phyloP scores from a whole-genome alignment of 2,329 filamentous ascomycete species.

The Fusarium beomiforme region DNA sequence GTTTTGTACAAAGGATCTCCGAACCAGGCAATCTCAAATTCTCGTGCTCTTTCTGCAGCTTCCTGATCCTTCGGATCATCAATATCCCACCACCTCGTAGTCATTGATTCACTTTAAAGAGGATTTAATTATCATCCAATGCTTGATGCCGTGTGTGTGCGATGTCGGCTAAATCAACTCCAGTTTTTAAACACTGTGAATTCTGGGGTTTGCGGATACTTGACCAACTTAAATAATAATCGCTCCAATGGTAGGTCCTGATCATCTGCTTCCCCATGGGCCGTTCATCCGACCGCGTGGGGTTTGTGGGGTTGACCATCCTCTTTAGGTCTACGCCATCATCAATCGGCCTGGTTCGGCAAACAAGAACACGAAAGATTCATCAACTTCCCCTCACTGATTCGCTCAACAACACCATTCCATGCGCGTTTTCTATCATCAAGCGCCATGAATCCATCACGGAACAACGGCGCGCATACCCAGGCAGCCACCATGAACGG shows the following conservation, averaged over 20 bases:
- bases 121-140: too few relatives aligned
- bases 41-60: constrained; percentile 51
- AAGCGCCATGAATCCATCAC: not conserved
- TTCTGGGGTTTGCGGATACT: constrained; percentile 5
- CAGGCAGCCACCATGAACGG: constrained; percentile 3
- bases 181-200: constrained; percentile 8
- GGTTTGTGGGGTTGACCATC: constrained; percentile 2
- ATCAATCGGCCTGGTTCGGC: not conserved
- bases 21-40: constrained; percentile 57
- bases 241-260: not conserved
- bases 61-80: constrained; percentile 48
- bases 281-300: not conserved
- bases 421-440: not conserved
- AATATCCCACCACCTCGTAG: too few relatives aligned
- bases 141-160: not conserved
- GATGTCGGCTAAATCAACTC: constrained; percentile 19
- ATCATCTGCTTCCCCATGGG: not conserved
- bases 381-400: constrained; percentile 5
- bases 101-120: too few relatives aligned
- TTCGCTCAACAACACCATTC: not conserved
- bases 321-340: constrained; percentile 9
- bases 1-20: constrained; percentile 50
- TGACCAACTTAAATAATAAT: constrained; percentile 1
- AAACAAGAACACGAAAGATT: not conserved
- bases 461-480: not conserved